Evolutionary conservation across 2,329 filamentous ascomycete species (phyloP), one percentile per base, ranked within the genome.

Genomic region (Esteya vermicola): DNA sequence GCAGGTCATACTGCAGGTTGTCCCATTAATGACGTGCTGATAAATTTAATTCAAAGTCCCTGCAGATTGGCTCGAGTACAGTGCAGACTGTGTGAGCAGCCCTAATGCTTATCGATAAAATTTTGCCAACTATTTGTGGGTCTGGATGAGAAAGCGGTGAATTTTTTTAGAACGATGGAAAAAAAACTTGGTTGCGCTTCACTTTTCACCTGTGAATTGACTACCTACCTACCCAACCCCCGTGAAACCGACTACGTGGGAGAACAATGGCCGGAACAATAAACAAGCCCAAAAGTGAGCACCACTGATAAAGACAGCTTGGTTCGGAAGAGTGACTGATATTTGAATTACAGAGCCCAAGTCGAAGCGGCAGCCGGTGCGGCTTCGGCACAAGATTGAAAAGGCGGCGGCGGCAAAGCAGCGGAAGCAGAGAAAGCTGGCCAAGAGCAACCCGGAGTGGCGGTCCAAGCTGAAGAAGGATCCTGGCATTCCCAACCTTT

Each of bases 401-500:
- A 98, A 98, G 64, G 80, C 83, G 19, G 85, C 88, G 39, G 75
- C 75, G 32, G 79, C 84, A 46, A 98, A 98, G 68, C 85, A 94
- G 63, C 78, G 79, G 57, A 98, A 98, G 63, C 67, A 78, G 46
- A 81, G 78, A 56, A 96, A 94, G 69, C 69, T 78, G 42, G 85
- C 82, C 41, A 96, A 94, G 68, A 86, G 93, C 75, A 94, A 95
- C 60, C 89, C 91, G 26, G 78, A 94, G 84, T 96, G 91, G 86
- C 78, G 83, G 51, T 88, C 85, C 44, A 84, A 86, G 59, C 59
- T 94, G 50, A 96, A 95, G 75, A 98, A 96, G 67, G 91, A 98
- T 54, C 91, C 89, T 20, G 91, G 91, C 36, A 95, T 98, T 46
- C 91, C 91, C 31, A 98, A 96, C 56, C 65, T 95, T 27, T 98